phyloP scores from a whole-genome alignment of 2,329 filamentous ascomycete genomes.

The Nectriaceae sp. region DNA sequence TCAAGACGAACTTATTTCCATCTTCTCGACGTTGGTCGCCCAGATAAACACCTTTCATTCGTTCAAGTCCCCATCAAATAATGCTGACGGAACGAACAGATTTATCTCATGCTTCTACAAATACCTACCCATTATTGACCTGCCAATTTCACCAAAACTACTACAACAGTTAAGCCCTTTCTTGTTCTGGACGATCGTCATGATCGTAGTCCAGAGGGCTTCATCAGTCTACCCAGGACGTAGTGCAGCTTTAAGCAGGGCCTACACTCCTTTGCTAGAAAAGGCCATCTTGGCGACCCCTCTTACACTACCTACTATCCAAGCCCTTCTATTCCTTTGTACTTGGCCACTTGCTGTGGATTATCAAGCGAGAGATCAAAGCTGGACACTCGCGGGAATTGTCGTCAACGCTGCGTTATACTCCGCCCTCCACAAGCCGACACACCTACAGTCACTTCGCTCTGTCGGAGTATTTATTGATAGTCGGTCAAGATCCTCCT shows the following conservation, averaged over 20 bases:
- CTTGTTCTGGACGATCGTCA: not conserved
- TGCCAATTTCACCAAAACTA: not conserved
- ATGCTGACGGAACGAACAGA: not conserved
- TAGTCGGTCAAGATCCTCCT: not conserved
- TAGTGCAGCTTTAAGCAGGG: not conserved
- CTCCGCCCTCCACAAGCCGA: not conserved
- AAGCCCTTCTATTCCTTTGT: not conserved
- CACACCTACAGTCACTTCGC: not conserved
- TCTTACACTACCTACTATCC: not conserved
- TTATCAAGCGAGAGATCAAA: not conserved
- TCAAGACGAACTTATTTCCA: not conserved
- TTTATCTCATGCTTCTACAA: not conserved
- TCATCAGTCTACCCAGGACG: not conserved
- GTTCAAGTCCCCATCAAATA: not conserved
- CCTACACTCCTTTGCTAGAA: not conserved
- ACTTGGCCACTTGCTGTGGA: not conserved
- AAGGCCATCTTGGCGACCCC: not conserved
- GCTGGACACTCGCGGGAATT: not conserved
- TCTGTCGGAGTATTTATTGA: not conserved
- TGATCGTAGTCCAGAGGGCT: not conserved
- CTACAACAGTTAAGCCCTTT: not conserved
- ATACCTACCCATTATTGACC: not conserved
- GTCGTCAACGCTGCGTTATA: not conserved
- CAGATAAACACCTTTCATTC: not conserved
- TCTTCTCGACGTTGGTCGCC: not conserved